These are phyloP conservation scores for Pichia sp. DNA, from an alignment of 1,139 yeast species.

Conservation along the genomic window DNA sequence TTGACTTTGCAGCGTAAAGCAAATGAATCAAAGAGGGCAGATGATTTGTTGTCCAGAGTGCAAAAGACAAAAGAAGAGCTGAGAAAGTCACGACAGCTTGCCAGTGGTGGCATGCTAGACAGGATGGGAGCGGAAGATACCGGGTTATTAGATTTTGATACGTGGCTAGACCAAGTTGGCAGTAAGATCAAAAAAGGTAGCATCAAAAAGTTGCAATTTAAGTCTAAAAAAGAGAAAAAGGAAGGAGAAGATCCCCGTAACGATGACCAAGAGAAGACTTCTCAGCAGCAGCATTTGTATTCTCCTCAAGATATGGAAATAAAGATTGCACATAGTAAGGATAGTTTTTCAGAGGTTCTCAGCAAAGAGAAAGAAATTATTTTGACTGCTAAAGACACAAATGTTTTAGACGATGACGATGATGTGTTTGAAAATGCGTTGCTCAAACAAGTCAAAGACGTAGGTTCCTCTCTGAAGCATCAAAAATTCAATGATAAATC, in stretches of 20 bases:
- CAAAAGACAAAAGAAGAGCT: conserved; percentile 22
- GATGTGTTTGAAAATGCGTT: conserved; percentile 41
- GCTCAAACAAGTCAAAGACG: conserved; percentile 31
- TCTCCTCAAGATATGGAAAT: background rate
- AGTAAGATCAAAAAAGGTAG: conserved; percentile 6
- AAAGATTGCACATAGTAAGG: background rate
- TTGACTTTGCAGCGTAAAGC: conserved; percentile 8
- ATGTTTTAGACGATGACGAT: conserved; percentile 11
- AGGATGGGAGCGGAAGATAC: conserved; percentile 10
- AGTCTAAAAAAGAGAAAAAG: background rate
- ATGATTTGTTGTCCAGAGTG: conserved; percentile 18
- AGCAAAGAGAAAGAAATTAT: conserved; percentile 30
- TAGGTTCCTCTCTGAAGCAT: conserved; percentile 28
- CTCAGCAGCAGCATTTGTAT: no score
- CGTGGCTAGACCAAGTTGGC: conserved; percentile 26
- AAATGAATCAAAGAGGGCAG: conserved; percentile 14
- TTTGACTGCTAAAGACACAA: conserved; percentile 56
- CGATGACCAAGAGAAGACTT: no score
- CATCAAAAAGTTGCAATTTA: conserved; percentile 7
- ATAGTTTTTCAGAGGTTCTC: background rate
- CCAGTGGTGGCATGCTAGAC: conserved; percentile 22
- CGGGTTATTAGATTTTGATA: conserved; percentile 15
- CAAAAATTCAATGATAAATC: conserved; percentile 8
- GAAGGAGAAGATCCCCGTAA: background rate
- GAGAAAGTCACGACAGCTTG: conserved; percentile 11